A percentile compares a stretch with the other conserved stretches of the same genome.
phyloP scores from a whole-genome alignment of 1,284 basidiomycete genomes.

The Irpex sp. region DNA sequence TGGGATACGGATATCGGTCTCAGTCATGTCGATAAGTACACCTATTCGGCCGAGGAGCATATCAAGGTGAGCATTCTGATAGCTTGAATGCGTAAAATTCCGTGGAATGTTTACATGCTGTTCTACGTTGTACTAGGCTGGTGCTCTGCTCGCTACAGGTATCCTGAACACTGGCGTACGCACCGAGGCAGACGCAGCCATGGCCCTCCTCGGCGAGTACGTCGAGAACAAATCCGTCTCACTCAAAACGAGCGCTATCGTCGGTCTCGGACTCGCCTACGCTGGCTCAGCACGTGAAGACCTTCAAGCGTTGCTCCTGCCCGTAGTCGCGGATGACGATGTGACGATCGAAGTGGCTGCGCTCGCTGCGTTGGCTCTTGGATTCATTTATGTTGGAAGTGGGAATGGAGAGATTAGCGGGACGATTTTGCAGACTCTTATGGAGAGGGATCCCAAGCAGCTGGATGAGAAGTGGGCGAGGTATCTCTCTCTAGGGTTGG shows the following conservation, averaged over 20 bases:
- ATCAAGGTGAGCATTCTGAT: slow-evolving; percentile 66
- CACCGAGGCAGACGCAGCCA: slow-evolving; percentile 91
- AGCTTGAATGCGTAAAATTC: too few species aligned
- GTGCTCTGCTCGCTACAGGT: slow-evolving; percentile 93
- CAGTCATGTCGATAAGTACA: slow-evolving; percentile 96
- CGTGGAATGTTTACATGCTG: too few species aligned
- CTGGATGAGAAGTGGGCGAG: slow-evolving; percentile 92
- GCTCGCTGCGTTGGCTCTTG: slow-evolving; percentile 84
- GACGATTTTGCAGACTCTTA: slow-evolving; percentile 88
- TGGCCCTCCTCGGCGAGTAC: slow-evolving; percentile 90
- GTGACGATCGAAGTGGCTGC: slow-evolving; percentile 89
- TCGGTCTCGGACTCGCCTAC: slow-evolving; percentile 92
- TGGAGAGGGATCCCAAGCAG: slow-evolving; percentile 79
- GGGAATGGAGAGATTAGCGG: slow-evolving; percentile 92
- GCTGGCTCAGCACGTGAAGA: slow-evolving; percentile 92
- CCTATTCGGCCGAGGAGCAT: slow-evolving; percentile 93
- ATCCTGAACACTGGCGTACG: slow-evolving; percentile 89
- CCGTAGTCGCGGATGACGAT: slow-evolving; percentile 76
- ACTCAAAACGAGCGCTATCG: slow-evolving; percentile 86
- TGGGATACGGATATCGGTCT: slow-evolving; percentile 98
- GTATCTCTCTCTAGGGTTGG: slow-evolving; percentile 89
- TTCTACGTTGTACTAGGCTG: slow-evolving; percentile 50
- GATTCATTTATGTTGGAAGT: slow-evolving; percentile 95
- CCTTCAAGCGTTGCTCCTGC: slow-evolving; percentile 75
- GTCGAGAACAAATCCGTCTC: slow-evolving; percentile 85